A percentile compares a stretch with the other conserved stretches of the same genome.
These are phyloP conservation scores for Colletotrichum sp. DNA, from an alignment of 2,329 filamentous ascomycete genomes.

Conservation along the genomic window DNA sequence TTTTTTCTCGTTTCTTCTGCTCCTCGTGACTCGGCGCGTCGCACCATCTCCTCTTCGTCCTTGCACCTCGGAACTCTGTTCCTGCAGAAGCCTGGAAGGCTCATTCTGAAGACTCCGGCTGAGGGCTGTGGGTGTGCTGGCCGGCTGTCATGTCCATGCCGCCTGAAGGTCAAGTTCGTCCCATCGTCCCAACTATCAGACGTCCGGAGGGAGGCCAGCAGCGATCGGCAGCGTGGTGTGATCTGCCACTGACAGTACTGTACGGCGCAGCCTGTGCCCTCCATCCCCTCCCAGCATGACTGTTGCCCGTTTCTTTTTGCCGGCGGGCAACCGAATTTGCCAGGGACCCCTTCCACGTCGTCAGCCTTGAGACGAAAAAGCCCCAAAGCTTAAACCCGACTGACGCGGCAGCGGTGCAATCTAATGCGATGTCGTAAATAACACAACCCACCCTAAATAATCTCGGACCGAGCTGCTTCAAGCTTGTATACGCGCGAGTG, in stretches of 20 bases:
- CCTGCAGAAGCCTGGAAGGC: neutral
- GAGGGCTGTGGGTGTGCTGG: neutral
- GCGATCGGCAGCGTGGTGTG: neutral
- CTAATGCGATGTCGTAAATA: neutral
- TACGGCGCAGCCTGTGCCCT: neutral
- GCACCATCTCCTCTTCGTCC: neutral
- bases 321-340: neutral
- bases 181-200: neutral
- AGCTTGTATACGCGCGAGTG: neutral
- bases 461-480: neutral
- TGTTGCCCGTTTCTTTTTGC: neutral
- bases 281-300: neutral
- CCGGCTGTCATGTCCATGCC: neutral
- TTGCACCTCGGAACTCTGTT: neutral
- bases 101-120: neutral
- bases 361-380: neutral
- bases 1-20: neutral
- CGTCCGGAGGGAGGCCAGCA: neutral
- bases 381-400: neutral
- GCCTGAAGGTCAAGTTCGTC: neutral
- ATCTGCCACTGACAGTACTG: neutral
- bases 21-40: neutral
- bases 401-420: neutral
- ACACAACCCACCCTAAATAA: neutral
- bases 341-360: neutral